Evolutionary conservation across 176 grass and related monocot genomes (phyloP), one percentile per base, ranked within the genome.

Genomic region (Neostapfia colusana): DNA sequence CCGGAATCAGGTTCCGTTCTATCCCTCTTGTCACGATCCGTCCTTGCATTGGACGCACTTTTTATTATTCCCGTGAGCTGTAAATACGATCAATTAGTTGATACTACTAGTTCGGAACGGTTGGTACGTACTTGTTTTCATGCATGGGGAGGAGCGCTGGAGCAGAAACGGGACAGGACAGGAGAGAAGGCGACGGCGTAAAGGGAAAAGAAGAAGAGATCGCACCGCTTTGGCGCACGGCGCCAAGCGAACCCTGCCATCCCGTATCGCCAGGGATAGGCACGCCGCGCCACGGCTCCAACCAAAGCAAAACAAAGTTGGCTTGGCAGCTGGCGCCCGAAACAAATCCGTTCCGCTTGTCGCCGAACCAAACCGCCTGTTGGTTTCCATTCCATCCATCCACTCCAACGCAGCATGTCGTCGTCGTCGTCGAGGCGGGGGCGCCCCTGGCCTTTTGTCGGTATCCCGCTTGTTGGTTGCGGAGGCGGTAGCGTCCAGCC

Each of bases 291-390:
- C 36, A 49, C 0, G 8, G 23, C 5, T 36, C 75, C 38, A 39
- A 7, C 10, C 18, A 6, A 26, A 44, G 67, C 61, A 58, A 45
- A 10, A 81, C 27, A 14, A 38, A 40, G 40, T 4, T 50, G 50
- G 17, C 10, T 82, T 74, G 70, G 81, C 62, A 18, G 70, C n/a
- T 74, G 70, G 67, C 65, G 55, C 38, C 42, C 55, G 63, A 48
- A 81, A 50, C 67, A 45, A 46, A 6, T 26, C 0, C 21, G 16
- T 55, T 56, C 8, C 67, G 7, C 56, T 67, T 56, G 75, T 77
- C 63, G 34, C 63, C 5, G 46, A 37, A 31, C 31, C 31, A 31
- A 31, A 31, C 46, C 26, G 7, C 16, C 15, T 3, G 69, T 8
- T 15, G 28, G 28, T 53, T 71, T 53, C 27, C 17, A 46, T 46